Percentiles rank a stretch among this genome's conserved stretches.
These are phyloP conservation scores for Dendrobium catenatum DNA, from an alignment of 106 monocot species.

Conservation along the genomic window DNA sequence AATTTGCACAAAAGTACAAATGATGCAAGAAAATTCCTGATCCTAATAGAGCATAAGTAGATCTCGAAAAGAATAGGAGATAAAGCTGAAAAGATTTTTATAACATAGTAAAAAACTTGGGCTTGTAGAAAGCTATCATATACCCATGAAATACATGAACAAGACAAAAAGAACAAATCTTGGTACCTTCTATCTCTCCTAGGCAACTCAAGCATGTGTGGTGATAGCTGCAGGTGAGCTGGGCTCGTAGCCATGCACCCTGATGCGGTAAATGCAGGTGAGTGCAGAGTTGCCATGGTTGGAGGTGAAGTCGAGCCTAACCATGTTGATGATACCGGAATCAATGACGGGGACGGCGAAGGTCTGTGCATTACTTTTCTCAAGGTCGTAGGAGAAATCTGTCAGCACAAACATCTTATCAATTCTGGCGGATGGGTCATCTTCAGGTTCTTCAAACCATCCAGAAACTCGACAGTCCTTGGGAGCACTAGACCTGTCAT, in stretches of 20 bases:
- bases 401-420: conserved; percentile 19
- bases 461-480: conserved; percentile 44
- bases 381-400: conserved; percentile 61
- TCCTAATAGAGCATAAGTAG: too few relatives aligned
- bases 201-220: too few relatives aligned
- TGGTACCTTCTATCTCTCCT: too few relatives aligned
- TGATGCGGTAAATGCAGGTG: conserved; percentile 86
- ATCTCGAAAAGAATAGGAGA: too few relatives aligned
- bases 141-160: too few relatives aligned
- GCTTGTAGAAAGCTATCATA: too few relatives aligned
- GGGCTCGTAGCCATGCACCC: conserved; percentile 69
- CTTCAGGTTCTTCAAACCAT: conserved; percentile 37
- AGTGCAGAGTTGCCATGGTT: conserved; percentile 62
- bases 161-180: too few relatives aligned
- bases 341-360: conserved; percentile 17
- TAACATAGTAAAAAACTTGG: too few relatives aligned
- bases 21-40: too few relatives aligned
- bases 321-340: conserved; percentile 34
- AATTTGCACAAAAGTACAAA: too few relatives aligned
- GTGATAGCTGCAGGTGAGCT: too few relatives aligned
- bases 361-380: conserved; percentile 65
- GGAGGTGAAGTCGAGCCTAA: conserved; percentile 54
- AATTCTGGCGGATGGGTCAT: conserved; percentile 10
- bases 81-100: too few relatives aligned
- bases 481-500: conserved; percentile 76